These are phyloP conservation scores for Suillus spraguei DNA, from an alignment of 768 basidiomycete genomes.

Conservation along the genomic window DNA sequence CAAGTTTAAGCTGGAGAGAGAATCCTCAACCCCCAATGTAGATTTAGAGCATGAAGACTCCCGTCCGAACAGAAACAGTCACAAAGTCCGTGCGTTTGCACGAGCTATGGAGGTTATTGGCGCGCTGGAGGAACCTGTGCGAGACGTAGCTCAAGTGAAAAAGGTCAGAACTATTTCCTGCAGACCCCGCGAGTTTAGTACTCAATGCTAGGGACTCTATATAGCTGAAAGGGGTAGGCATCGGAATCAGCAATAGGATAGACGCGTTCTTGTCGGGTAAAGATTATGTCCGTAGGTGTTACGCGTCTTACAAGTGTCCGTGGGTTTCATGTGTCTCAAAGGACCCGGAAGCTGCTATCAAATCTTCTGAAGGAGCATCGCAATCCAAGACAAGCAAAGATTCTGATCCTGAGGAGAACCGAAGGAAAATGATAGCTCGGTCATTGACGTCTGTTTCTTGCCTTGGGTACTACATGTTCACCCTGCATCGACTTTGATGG, in stretches of 20 bases:
- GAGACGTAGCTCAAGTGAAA: slow-evolving; percentile 44
- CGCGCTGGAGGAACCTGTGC: slow-evolving; percentile 44
- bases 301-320: slow-evolving; percentile 10
- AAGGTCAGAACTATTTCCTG: slow-evolving; percentile 27
- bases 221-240: slow-evolving; percentile 37
- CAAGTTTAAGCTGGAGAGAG: background rate
- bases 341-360: background rate
- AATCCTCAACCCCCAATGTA: slow-evolving; percentile 8
- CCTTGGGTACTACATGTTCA: slow-evolving; percentile 44
- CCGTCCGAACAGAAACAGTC: slow-evolving; percentile 39
- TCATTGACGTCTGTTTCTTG: slow-evolving; percentile 43
- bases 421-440: slow-evolving; percentile 30
- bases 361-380: background rate
- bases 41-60: slow-evolving; percentile 48
- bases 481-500: background rate
- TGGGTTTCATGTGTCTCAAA: slow-evolving; percentile 4
- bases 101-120: slow-evolving; percentile 48
- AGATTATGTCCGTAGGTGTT: slow-evolving; percentile 39
- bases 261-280: slow-evolving; percentile 39
- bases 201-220: background rate
- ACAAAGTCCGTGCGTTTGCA: slow-evolving; percentile 53
- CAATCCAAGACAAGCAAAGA: slow-evolving; percentile 15
- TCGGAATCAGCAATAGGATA: slow-evolving; percentile 49
- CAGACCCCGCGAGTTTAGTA: background rate
- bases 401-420: slow-evolving; percentile 25